Percentiles rank a stretch among this genome's conserved stretches.
Conservation (phyloP, 305 asterid species). For the Ilex paraguariensis region DNA sequence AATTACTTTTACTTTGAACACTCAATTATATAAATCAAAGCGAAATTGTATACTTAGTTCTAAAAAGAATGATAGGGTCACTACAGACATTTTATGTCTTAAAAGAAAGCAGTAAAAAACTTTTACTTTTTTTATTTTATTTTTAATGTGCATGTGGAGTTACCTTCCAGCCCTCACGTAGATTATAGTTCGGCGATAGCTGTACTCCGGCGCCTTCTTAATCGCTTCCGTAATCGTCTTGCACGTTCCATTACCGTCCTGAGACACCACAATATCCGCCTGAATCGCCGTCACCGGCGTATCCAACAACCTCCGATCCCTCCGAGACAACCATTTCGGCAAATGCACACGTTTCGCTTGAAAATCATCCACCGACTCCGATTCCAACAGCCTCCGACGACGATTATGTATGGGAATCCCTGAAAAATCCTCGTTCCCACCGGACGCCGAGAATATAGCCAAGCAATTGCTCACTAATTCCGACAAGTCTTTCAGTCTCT, state of each 20-base stretch:
- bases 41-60: too few relatives aligned
- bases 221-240: conserved; percentile 88
- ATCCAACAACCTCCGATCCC: conserved; percentile 54
- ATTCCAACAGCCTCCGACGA: conserved; percentile 44
- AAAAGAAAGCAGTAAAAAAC: too few relatives aligned
- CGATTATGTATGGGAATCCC: conserved; percentile 80
- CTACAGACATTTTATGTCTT: too few relatives aligned
- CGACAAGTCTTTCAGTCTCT: conserved; percentile 58
- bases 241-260: conserved; percentile 75
- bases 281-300: conserved; percentile 43
- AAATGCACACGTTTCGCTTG: conserved; percentile 29
- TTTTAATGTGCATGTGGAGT: conserved; percentile 31
- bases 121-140: too few relatives aligned
- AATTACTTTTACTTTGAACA: too few relatives aligned
- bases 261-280: conserved; percentile 65
- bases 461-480: conserved; percentile 88
- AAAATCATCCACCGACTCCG: conserved; percentile 5
- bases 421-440: conserved; percentile 51
- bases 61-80: too few relatives aligned
- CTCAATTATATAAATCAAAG: too few relatives aligned
- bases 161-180: conserved; percentile 98
- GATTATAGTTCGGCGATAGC: conserved; percentile 60
- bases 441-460: conserved; percentile 66
- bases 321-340: conserved; percentile 68
- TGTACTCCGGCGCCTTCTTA: conserved; percentile 73